These are phyloP conservation scores for Pinus albicaulis DNA, from an alignment of 75 land plant genomes.

Conservation along the genomic window DNA sequence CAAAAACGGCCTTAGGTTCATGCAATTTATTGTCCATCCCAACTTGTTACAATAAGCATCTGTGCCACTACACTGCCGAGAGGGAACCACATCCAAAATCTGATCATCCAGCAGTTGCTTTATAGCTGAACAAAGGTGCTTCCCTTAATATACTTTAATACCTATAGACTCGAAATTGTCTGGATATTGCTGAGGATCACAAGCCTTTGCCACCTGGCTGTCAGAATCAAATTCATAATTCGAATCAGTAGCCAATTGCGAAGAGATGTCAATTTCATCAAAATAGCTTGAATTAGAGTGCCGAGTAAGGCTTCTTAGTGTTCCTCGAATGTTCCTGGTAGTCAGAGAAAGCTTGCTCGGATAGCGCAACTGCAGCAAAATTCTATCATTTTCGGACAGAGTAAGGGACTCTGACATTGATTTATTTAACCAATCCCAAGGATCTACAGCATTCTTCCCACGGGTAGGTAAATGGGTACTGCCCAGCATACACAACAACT, in stretches of 20 bases:
- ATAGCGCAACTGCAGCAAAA: conserved; percentile 41
- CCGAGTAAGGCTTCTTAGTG: conserved; percentile 41
- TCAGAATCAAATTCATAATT: conserved; percentile 42
- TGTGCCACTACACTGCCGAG: conserved; percentile 39
- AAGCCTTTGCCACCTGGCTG: conserved; percentile 35
- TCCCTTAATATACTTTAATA: conserved; percentile 39
- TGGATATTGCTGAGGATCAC: conserved; percentile 33
- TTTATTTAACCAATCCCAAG: conserved; percentile 37
- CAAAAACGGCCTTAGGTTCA: conserved; percentile 15
- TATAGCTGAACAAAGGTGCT: conserved; percentile 36
- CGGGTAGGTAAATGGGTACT: conserved; percentile 37
- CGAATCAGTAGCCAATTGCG: conserved; percentile 31
- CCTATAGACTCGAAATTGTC: conserved; percentile 6
- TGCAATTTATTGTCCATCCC: conserved; percentile 28
- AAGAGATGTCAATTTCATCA: conserved; percentile 35
- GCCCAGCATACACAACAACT: conserved; percentile 62
- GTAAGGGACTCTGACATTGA: conserved; percentile 10
- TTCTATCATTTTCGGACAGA: conserved; percentile 34
- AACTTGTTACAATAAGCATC: conserved; percentile 44
- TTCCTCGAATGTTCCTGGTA: conserved; percentile 35
- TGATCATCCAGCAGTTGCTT: conserved; percentile 12
- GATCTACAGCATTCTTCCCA: conserved; percentile 27
- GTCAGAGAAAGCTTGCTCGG: conserved; percentile 39
- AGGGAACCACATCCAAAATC: conserved; percentile 39
- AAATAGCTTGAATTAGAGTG: conserved; percentile 28